These are phyloP conservation scores for Diophrys appendiculata DNA, from an alignment of 73 alveolate species.

Conservation along the genomic window DNA sequence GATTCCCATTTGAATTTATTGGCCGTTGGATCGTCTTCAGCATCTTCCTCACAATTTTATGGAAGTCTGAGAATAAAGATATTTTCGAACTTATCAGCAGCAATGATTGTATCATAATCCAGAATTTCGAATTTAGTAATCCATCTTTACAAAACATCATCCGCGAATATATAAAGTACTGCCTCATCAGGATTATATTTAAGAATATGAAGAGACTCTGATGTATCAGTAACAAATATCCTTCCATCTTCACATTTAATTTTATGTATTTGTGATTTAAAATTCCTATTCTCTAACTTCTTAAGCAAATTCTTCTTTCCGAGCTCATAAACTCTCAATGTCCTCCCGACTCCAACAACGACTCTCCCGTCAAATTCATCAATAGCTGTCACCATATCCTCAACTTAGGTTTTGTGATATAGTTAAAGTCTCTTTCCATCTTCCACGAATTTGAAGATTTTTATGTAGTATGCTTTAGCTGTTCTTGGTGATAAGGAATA, in stretches of 20 bases:
- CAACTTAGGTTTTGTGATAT: slow-evolving; percentile 84
- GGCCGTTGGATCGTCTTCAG: slow-evolving; percentile 95
- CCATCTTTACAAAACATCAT: slow-evolving; percentile 97
- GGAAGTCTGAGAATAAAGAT: slow-evolving; percentile 94
- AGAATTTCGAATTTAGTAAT: slow-evolving; percentile 81
- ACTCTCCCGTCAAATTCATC: slow-evolving; percentile 89
- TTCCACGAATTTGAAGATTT: slow-evolving; percentile 73
- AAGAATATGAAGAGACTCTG: slow-evolving; percentile 91
- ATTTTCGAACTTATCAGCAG: slow-evolving; percentile 97
- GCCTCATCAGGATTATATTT: slow-evolving; percentile 87
- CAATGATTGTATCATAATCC: slow-evolving; percentile 96
- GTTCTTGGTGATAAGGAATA: slow-evolving; percentile 61
- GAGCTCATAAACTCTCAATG: slow-evolving; percentile 91
- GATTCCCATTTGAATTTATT: slow-evolving; percentile 92
- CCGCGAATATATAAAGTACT: slow-evolving; percentile 91
- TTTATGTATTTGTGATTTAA: slow-evolving; percentile 64
- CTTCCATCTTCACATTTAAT: slow-evolving; percentile 88
- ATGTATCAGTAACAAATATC: slow-evolving; percentile 86
- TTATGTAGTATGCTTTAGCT: slow-evolving; percentile 66
- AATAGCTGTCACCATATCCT: slow-evolving; percentile 91
- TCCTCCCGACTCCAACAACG: slow-evolving; percentile 93
- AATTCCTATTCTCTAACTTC: slow-evolving; percentile 91
- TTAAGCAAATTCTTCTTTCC: slow-evolving; percentile 95
- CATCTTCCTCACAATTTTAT: slow-evolving; percentile 91
- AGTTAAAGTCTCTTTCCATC: slow-evolving; percentile 72